These are phyloP conservation scores for Lathyrus aphaca DNA, from an alignment of 306 rosid species.

Conservation along the genomic window DNA sequence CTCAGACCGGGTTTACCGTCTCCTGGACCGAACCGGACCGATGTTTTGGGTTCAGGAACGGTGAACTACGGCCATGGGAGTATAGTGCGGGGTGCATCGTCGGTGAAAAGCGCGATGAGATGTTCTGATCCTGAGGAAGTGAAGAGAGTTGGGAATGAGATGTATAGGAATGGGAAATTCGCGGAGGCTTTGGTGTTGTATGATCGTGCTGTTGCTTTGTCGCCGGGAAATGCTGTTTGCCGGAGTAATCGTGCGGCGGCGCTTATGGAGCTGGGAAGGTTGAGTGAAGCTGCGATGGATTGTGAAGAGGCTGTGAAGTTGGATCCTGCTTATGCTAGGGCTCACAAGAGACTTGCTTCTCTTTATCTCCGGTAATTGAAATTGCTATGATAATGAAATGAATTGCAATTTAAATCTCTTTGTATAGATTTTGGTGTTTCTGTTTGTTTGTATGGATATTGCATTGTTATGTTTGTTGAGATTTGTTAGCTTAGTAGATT, in stretches of 20 bases:
- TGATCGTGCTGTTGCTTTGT: slow-evolving; percentile 71
- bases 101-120: slow-evolving; percentile 47
- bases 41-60: slow-evolving; percentile 73
- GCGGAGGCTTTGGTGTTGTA: slow-evolving; percentile 79
- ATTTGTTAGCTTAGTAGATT: slow-evolving; percentile 19
- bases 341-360: slow-evolving; percentile 82
- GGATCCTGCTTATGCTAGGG: slow-evolving; percentile 74
- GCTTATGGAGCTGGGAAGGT: slow-evolving; percentile 76
- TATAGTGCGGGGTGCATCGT: slow-evolving; percentile 61
- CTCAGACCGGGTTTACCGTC: slow-evolving; percentile 51
- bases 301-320: slow-evolving; percentile 87
- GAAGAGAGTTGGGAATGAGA: slow-evolving; percentile 70
- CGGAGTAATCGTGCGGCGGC: slow-evolving; percentile 89
- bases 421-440: slow-evolving; percentile 15
- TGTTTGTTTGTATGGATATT: not conserved
- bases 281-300: slow-evolving; percentile 74
- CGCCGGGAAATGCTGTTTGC: slow-evolving; percentile 75
- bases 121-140: slow-evolving; percentile 78
- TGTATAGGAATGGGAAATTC: slow-evolving; percentile 62
- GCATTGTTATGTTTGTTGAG: not conserved
- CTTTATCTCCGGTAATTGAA: slow-evolving; percentile 70
- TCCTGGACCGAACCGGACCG: slow-evolving; percentile 58
- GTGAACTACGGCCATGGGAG: slow-evolving; percentile 88
- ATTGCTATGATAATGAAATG: not conserved
- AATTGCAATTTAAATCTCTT: not conserved